phyloP scores from a whole-genome alignment of 768 basidiomycete genomes.

The Termitomyces titanicus region DNA sequence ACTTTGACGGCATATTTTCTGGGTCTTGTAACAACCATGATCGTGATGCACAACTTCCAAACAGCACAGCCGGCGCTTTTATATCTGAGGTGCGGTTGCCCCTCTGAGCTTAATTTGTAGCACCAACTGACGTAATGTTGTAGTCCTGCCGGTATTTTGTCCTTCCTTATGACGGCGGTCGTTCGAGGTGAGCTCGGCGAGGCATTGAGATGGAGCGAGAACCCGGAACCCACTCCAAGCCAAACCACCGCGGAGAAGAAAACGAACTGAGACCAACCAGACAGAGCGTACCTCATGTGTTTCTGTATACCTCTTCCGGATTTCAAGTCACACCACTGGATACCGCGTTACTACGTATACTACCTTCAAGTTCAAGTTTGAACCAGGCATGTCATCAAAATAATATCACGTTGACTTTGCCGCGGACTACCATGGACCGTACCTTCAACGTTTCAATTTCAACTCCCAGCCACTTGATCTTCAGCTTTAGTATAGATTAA shows the following conservation, averaged over 20 bases:
- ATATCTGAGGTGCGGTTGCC: conserved; percentile 74
- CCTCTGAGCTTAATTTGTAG: background rate
- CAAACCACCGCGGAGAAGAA: conserved; percentile 11
- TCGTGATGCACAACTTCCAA: conserved; percentile 75
- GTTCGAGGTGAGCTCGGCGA: conserved; percentile 65
- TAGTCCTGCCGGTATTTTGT: conserved; percentile 75
- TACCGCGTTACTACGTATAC: too few relatives aligned
- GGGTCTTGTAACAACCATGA: conserved; percentile 76
- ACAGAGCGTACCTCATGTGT: background rate
- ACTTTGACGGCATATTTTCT: conserved; percentile 66
- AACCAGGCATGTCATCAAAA: background rate
- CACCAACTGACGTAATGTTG: conserved; percentile 1
- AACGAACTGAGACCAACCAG: background rate
- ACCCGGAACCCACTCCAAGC: conserved; percentile 17
- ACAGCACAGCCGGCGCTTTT: conserved; percentile 89
- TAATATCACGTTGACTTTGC: background rate
- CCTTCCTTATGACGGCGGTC: conserved; percentile 58
- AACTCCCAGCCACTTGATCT: background rate
- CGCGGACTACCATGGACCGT: background rate
- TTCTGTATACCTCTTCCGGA: background rate
- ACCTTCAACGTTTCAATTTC: too few relatives aligned
- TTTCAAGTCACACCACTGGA: background rate
- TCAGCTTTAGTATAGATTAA: background rate
- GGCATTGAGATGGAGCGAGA: conserved; percentile 74
- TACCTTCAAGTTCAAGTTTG: too few relatives aligned